Percentiles rank a stretch among this genome's conserved stretches.
Evolutionary conservation across 352 stramenopile genomes (phyloP).

Genomic region (Phytophthora pistaciae): DNA sequence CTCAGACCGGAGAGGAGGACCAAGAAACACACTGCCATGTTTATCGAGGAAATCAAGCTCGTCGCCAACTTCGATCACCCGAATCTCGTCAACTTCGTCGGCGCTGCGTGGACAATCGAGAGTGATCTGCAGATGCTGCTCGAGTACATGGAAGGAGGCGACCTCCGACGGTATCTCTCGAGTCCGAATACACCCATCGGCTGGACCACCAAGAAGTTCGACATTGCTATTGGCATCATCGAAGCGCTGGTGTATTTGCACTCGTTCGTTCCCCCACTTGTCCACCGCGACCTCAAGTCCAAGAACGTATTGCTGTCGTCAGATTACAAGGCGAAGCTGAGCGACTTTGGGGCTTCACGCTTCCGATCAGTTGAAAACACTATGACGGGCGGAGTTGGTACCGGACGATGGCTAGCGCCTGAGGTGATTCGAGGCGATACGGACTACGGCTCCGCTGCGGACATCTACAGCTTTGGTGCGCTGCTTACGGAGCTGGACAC

Average conservation of each 20-base stretch:
- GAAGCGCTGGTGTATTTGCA: slow-evolving; percentile 56
- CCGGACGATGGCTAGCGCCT: slow-evolving; percentile 50
- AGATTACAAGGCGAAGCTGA: slow-evolving; percentile 46
- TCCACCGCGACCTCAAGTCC: slow-evolving; percentile 59
- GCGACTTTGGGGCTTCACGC: slow-evolving; percentile 53
- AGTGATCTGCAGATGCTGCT: slow-evolving; percentile 53
- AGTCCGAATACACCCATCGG: neutral
- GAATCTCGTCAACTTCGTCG: slow-evolving; percentile 51
- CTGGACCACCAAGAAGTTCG: slow-evolving; percentile 37
- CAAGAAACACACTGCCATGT: slow-evolving; percentile 39
- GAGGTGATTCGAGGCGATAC: slow-evolving; percentile 49
- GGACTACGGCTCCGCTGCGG: slow-evolving; percentile 36
- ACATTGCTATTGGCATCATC: slow-evolving; percentile 48
- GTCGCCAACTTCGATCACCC: slow-evolving; percentile 55
- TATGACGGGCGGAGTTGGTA: slow-evolving; percentile 46
- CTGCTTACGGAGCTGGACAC: slow-evolving; percentile 60
- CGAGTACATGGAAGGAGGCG: slow-evolving; percentile 56
- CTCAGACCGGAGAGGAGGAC: slow-evolving; percentile 28
- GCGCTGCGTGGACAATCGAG: slow-evolving; percentile 53
- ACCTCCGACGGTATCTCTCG: slow-evolving; percentile 41
- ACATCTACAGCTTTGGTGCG: slow-evolving; percentile 63
- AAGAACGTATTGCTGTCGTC: slow-evolving; percentile 54
- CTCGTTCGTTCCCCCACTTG: slow-evolving; percentile 35
- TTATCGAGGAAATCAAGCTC: slow-evolving; percentile 58
- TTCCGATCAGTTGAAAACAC: slow-evolving; percentile 48